A percentile compares a stretch with the other conserved stretches of the same genome.
phyloP scores from a whole-genome alignment of 2,329 filamentous ascomycete genomes.

The Cordyceps farinosa region DNA sequence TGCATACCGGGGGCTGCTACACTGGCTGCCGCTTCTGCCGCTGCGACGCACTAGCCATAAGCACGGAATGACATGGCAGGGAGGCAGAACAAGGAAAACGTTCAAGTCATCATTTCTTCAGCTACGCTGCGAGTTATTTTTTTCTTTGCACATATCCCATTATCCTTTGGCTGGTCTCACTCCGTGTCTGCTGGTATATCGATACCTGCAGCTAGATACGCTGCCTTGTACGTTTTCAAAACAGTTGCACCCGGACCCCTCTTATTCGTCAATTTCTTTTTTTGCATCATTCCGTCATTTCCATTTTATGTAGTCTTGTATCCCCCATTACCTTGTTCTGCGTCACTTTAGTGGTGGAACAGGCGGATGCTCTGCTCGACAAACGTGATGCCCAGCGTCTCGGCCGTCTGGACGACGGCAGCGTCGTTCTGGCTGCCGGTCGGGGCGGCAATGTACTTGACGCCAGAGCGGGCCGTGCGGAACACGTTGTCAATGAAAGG shows the following conservation, averaged over 20 bases:
- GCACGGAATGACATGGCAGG: neutral
- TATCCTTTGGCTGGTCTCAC: neutral
- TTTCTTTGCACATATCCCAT: too few species aligned
- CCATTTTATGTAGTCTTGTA: neutral
- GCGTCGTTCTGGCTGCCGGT: constrained; percentile 83
- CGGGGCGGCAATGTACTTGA: constrained; percentile 93
- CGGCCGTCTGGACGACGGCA: constrained; percentile 80
- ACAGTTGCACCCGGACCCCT: neutral
- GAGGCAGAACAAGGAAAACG: neutral
- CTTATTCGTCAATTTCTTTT: neutral
- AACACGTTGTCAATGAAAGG: constrained; percentile 98
- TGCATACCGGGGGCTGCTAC: neutral
- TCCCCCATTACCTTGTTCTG: neutral
- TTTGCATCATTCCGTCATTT: neutral
- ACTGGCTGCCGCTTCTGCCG: too few species aligned
- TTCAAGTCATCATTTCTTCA: neutral
- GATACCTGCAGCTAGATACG: neutral
- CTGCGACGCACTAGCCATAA: too few species aligned
- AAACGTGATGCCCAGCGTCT: constrained; percentile 89
- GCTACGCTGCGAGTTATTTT: neutral
- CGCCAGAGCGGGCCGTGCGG: constrained; percentile 81
- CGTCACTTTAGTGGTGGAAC: constrained; percentile 75
- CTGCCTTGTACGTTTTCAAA: neutral
- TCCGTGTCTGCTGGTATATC: neutral
- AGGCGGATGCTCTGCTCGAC: constrained; percentile 91